phyloP scores from a whole-genome alignment of 2,329 filamentous ascomycete species.

The Ilyonectria mors-panacis region DNA sequence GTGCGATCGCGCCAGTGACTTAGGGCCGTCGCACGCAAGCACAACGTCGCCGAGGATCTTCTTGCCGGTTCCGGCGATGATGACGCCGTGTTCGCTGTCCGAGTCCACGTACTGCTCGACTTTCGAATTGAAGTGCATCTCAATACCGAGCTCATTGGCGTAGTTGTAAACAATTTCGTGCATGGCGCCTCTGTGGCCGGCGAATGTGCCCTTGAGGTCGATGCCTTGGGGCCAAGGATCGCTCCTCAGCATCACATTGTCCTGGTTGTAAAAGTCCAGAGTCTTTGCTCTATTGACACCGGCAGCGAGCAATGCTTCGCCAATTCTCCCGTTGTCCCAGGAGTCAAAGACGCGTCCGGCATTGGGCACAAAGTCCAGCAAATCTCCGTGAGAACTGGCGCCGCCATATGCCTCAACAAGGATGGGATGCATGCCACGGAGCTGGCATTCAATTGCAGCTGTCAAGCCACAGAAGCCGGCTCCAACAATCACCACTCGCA shows the following conservation, averaged over 20 bases:
- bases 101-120: conserved; percentile 30
- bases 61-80: conserved; percentile 27
- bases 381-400: neutral
- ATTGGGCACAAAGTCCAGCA: conserved; percentile 12
- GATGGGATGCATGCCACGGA: conserved; percentile 33
- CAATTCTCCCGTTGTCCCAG: conserved; percentile 9
- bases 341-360: conserved; percentile 10
- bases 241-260: conserved; percentile 4
- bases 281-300: conserved; percentile 8
- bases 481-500: conserved; percentile 38
- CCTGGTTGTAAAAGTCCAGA: conserved; percentile 8
- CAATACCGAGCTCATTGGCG: conserved; percentile 32
- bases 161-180: conserved; percentile 39
- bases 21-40: conserved; percentile 35
- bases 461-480: conserved; percentile 39
- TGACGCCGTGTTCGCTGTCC: conserved; percentile 19
- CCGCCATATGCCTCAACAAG: conserved; percentile 35
- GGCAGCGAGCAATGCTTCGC: neutral
- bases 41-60: conserved; percentile 39
- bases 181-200: conserved; percentile 34
- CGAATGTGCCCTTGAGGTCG: conserved; percentile 2
- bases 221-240: conserved; percentile 30
- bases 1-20: conserved; percentile 37
- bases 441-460: conserved; percentile 38
- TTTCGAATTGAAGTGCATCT: conserved; percentile 29